A percentile compares a stretch with the other conserved stretches of the same genome.
These are phyloP conservation scores for Clonostachys solani DNA, from an alignment of 2,329 filamentous ascomycete species.

Conservation along the genomic window DNA sequence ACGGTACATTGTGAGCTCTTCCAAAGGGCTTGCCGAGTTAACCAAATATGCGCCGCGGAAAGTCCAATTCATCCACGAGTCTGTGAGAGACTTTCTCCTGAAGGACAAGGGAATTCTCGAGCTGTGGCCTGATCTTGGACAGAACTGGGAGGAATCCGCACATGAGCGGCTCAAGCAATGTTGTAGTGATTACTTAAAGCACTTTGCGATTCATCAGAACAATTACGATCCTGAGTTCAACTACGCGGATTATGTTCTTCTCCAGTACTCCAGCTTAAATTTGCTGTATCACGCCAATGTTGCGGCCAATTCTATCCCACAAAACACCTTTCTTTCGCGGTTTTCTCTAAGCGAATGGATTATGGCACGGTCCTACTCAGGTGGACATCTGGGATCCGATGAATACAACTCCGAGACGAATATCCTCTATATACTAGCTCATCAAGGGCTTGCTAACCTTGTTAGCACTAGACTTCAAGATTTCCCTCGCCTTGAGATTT, in stretches of 20 bases:
- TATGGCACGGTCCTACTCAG: constrained; percentile 16
- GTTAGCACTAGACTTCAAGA: constrained; percentile 16
- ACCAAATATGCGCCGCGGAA: constrained; percentile 18
- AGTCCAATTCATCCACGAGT: constrained; percentile 51
- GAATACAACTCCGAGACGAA: constrained; percentile 14
- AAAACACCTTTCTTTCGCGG: constrained; percentile 19
- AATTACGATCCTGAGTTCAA: not conserved
- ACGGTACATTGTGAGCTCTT: constrained; percentile 30
- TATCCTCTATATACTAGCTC: constrained; percentile 29
- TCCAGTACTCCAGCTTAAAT: constrained; percentile 36
- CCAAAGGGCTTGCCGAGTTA: constrained; percentile 45
- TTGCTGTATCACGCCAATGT: constrained; percentile 33
- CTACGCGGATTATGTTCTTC: constrained; percentile 30
- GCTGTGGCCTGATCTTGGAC: constrained; percentile 22
- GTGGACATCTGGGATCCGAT: constrained; percentile 12
- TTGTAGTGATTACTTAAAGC: constrained; percentile 32
- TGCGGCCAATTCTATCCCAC: constrained; percentile 17
- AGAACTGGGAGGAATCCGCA: constrained; percentile 22
- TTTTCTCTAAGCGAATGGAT: constrained; percentile 24
- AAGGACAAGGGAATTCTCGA: constrained; percentile 21
- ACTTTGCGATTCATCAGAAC: not conserved
- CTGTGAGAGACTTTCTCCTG: constrained; percentile 40
- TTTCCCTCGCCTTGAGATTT: constrained; percentile 10
- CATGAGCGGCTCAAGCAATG: constrained; percentile 39
- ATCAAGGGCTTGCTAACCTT: constrained; percentile 11